Evolutionary conservation across 257 asterid species (phyloP), one percentile per base, ranked within the genome.

Genomic region (Gentiana macrophylla): DNA sequence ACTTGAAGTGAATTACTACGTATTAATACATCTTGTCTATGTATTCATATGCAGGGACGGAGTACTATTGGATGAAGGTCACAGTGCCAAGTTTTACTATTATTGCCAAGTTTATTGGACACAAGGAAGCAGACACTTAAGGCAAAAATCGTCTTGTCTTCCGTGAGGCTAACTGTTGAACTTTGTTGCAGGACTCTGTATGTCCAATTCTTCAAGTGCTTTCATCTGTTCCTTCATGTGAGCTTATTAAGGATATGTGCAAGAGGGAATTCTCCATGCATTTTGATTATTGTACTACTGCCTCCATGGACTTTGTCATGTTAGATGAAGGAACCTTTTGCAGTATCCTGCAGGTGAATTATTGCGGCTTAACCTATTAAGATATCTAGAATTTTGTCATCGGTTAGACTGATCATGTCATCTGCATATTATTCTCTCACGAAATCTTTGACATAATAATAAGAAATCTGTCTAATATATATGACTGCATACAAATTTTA

Each of bases 141-240:
- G 95, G 95, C 73, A 68, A 75, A 68, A 63, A 60, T 75, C 71
- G 67, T 68, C 61, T 70, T 53, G 70, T 63, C 62, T 60, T 66
- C 66, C 50, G 62, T 41, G 53, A 67, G 67, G 77, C 86, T 84
- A 72, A 81, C 79, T 76, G 59, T 60, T 58, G 68, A 60, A 74
- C 70, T 80, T 88, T 84, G 73, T 80, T 88, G 95, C 98, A 92
- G 97, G 97, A 88, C 74, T 81, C 94, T 8, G 93, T 85, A 54
- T 88, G 98, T 81, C 80, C 79, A 59, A 62, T 92, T 72, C 93
- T 92, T 77, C 94, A 72, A 78, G 95, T 92, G 74, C 72, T 81
- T 75, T 72, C 93, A 50, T 83, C 94, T 32, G 70, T 92, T 66
- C 83, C 94, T 55, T 85, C 97, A 1, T 92, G 95, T 84, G 83